Evolutionary conservation across 2,329 filamentous ascomycete genomes (phyloP).

Genomic region (Calonectria hongkongensis): DNA sequence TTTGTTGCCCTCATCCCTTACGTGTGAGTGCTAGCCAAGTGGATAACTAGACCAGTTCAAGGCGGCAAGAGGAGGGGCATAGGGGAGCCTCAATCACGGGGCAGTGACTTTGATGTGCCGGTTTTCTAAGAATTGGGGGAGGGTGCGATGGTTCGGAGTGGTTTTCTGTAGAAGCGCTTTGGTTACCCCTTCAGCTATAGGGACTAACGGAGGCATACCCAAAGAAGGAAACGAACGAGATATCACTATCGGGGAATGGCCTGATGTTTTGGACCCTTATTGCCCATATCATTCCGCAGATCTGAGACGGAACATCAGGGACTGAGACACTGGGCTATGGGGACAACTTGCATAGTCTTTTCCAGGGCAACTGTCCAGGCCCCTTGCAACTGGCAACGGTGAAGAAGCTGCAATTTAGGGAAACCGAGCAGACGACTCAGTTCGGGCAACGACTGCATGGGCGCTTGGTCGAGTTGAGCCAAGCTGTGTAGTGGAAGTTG

Average conservation of each 20-base stretch:
- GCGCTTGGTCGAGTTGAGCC: neutral
- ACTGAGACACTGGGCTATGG: neutral
- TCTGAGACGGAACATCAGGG: constrained; percentile 26
- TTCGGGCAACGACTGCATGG: neutral
- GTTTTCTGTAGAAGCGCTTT: neutral
- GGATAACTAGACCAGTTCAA: neutral
- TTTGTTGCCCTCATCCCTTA: constrained; percentile 10
- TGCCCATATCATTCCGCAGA: constrained; percentile 26
- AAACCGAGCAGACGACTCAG: neutral
- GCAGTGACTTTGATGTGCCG: neutral
- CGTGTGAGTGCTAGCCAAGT: neutral
- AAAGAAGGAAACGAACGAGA: neutral
- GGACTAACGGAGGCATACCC: neutral
- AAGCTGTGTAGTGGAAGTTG: neutral
- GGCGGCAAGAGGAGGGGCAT: neutral
- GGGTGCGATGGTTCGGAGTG: neutral
- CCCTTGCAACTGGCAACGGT: neutral
- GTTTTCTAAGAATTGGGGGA: neutral
- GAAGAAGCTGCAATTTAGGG: too few relatives aligned
- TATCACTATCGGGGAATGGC: constrained; percentile 2
- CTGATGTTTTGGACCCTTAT: constrained; percentile 15
- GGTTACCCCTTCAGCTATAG: neutral
- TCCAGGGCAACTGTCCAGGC: neutral
- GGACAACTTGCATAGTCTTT: neutral
- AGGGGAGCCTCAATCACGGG: constrained; percentile 3